Conservation (phyloP, 805 yeast genomes). For the Peterozyma toletana region DNA sequence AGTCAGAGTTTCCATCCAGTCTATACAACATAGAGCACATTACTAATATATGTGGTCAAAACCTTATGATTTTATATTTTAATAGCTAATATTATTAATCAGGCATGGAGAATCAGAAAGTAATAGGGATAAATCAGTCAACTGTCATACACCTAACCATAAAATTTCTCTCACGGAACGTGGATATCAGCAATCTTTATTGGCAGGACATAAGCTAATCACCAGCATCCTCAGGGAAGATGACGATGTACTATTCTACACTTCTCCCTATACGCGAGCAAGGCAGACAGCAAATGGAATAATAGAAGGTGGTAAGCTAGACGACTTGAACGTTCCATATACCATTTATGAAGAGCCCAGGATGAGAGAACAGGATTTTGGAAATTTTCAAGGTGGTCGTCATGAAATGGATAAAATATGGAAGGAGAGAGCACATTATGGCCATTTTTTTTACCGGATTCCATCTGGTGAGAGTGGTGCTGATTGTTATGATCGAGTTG, state of each 20-base stretch:
- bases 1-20: neutral
- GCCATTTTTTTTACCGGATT: constrained; percentile 81
- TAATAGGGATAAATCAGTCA: constrained; percentile 77
- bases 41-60: too few relatives aligned
- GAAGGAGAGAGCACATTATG: constrained; percentile 81
- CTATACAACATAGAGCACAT: constrained; percentile 20
- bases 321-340: constrained; percentile 34
- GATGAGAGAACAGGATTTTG: constrained; percentile 92
- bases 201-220: constrained; percentile 48
- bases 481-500: constrained; percentile 86
- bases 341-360: constrained; percentile 80
- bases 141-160: constrained; percentile 75
- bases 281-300: constrained; percentile 77
- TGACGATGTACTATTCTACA: constrained; percentile 65
- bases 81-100: constrained; percentile 54
- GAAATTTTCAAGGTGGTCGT: constrained; percentile 77
- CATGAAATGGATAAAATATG: constrained; percentile 77
- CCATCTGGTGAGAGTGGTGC: constrained; percentile 96
- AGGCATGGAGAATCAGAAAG: constrained; percentile 95
- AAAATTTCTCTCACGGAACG: constrained; percentile 60
- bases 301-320: constrained; percentile 36
- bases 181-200: constrained; percentile 60
- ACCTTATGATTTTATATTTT: neutral
- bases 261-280: constrained; percentile 82
- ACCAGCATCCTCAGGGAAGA: constrained; percentile 33